Evolutionary conservation across 2,329 filamentous ascomycete species (phyloP).

Genomic region (Plectosphaerella sp.): DNA sequence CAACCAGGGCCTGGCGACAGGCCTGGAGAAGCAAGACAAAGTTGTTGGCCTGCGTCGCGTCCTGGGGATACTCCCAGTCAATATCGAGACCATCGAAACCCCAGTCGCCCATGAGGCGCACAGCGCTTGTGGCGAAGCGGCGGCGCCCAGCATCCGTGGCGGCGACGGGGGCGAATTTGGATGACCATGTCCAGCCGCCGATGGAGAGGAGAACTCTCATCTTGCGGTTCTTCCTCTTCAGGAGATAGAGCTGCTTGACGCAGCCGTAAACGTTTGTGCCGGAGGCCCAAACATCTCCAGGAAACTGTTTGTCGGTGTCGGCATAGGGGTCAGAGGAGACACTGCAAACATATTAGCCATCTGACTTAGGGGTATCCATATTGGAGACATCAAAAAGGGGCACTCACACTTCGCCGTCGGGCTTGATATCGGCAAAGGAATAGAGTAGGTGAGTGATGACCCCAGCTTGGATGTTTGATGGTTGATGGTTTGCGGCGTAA

Average conservation of each 20-base stretch:
- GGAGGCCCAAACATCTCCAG: conserved; percentile 56
- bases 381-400: conserved; percentile 2
- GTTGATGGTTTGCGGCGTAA: conserved; percentile 48
- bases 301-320: conserved; percentile 65
- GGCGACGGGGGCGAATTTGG: conserved; percentile 61
- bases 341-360: conserved; percentile 20
- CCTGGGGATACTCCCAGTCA: conserved; percentile 51
- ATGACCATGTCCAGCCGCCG: conserved; percentile 75
- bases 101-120: conserved; percentile 65
- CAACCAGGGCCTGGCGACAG: conserved; percentile 38
- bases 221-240: conserved; percentile 72
- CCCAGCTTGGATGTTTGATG: conserved; percentile 62
- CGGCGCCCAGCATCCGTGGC: conserved; percentile 57
- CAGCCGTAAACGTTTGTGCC: conserved; percentile 70
- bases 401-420: conserved; percentile 42
- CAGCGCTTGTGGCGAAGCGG: conserved; percentile 64
- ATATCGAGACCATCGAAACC: conserved; percentile 54
- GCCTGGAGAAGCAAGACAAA: conserved; percentile 37
- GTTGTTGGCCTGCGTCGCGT: conserved; percentile 30
- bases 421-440: conserved; percentile 42
- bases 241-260: conserved; percentile 69
- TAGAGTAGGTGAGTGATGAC: conserved; percentile 73
- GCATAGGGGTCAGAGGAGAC: conserved; percentile 57
- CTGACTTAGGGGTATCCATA: neutral
- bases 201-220: conserved; percentile 78